These are phyloP conservation scores for Saturnispora kantuleensis DNA, from an alignment of 805 yeast genomes.

Conservation along the genomic window DNA sequence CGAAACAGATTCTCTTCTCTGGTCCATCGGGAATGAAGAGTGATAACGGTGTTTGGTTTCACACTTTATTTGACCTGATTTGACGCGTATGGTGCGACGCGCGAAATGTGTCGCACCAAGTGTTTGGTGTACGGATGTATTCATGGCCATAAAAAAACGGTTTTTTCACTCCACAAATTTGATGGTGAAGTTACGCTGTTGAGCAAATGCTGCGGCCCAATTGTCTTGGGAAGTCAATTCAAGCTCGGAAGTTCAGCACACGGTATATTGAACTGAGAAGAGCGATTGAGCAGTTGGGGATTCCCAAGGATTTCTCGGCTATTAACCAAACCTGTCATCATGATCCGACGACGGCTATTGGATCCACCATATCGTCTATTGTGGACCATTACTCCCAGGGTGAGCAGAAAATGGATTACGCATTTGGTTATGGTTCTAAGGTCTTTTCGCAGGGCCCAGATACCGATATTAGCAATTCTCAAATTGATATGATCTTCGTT, in stretches of 20 bases:
- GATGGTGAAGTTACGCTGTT: too few relatives aligned
- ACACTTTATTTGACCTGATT: neutral
- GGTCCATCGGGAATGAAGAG: neutral
- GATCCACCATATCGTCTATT: neutral
- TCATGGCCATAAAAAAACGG: too few relatives aligned
- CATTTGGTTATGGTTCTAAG: slow-evolving; percentile 94
- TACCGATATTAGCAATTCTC: slow-evolving; percentile 38
- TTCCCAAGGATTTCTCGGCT: neutral
- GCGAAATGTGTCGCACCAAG: too few relatives aligned
- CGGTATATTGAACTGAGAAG: too few relatives aligned
- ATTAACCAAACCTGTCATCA: slow-evolving; percentile 5
- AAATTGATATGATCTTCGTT: slow-evolving; percentile 77
- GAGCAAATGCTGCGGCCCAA: too few relatives aligned
- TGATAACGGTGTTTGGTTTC: neutral
- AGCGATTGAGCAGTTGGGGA: too few relatives aligned
- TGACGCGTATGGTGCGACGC: too few relatives aligned
- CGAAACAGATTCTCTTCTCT: neutral
- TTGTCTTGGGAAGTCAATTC: too few relatives aligned
- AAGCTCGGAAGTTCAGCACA: too few relatives aligned
- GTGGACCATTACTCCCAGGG: neutral
- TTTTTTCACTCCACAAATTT: too few relatives aligned
- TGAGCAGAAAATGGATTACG: slow-evolving; percentile 30
- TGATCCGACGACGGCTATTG: slow-evolving; percentile 1
- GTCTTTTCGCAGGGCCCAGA: slow-evolving; percentile 65
- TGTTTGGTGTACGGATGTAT: too few relatives aligned